Evolutionary conservation across 192 early-diverging fungal genomes (phyloP).

Genomic region (Paraglomus occultum): DNA sequence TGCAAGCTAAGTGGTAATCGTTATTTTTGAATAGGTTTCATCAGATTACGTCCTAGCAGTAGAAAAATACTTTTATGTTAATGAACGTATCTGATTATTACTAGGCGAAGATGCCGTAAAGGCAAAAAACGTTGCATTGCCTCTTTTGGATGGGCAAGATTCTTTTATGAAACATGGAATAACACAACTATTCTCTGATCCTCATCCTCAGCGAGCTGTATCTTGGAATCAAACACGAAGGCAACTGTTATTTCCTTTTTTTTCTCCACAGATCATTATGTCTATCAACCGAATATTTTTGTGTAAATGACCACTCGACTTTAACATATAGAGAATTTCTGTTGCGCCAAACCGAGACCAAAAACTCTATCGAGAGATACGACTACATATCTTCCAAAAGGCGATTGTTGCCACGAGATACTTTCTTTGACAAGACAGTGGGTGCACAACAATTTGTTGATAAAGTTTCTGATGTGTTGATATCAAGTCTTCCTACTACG

Average conservation of each 20-base stretch:
- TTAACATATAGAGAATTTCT: constrained; percentile 31
- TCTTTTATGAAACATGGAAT: constrained; percentile 71
- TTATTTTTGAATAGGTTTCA: no score
- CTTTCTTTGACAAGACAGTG: not conserved
- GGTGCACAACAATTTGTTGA: constrained; percentile 32
- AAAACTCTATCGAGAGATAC: constrained; percentile 35
- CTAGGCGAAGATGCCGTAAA: constrained; percentile 68
- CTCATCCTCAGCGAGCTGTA: constrained; percentile 67
- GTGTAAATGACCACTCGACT: no score
- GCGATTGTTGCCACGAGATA: constrained; percentile 24
- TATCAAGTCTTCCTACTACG: not conserved
- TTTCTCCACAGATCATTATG: not conserved
- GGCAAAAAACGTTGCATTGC: constrained; percentile 75
- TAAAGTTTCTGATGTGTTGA: constrained; percentile 36
- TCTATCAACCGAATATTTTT: no score
- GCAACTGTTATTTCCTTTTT: constrained; percentile 28
- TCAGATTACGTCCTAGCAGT: no score
- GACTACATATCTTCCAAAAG: constrained; percentile 34
- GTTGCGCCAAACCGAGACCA: constrained; percentile 18
- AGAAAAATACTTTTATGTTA: no score
- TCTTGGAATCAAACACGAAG: constrained; percentile 46
- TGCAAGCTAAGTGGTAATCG: constrained; percentile 59
- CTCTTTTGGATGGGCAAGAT: constrained; percentile 76
- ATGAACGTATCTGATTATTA: no score
- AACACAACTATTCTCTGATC: constrained; percentile 80